Evolutionary conservation across 2,329 filamentous ascomycete species (phyloP).

Genomic region (Sphaerostilbella broomeana): DNA sequence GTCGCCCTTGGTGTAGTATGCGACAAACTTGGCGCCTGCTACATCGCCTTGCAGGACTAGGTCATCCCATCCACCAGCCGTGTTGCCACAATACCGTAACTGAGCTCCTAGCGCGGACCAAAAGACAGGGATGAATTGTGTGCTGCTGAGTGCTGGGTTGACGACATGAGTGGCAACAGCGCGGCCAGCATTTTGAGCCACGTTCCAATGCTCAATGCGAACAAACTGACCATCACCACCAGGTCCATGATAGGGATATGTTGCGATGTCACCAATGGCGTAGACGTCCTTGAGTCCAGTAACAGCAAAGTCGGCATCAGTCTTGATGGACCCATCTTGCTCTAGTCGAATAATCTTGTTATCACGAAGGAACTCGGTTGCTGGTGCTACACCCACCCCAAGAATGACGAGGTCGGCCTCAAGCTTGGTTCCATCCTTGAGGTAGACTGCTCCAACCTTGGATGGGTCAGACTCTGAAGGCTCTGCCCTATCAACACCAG

Average conservation of each 20-base stretch:
- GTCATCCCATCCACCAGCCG: conserved; percentile 72
- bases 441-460: conserved; percentile 70
- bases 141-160: conserved; percentile 49
- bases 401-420: conserved; percentile 87
- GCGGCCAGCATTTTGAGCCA: conserved; percentile 88
- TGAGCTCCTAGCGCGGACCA: conserved; percentile 91
- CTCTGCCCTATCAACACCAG: conserved; percentile 75
- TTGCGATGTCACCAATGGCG: conserved; percentile 91
- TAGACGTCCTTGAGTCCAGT: conserved; percentile 75
- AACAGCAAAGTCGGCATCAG: conserved; percentile 74
- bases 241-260: conserved; percentile 88
- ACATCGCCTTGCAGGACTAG: conserved; percentile 71
- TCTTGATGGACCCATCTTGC: conserved; percentile 77
- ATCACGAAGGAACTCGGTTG: conserved; percentile 72
- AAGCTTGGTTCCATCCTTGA: conserved; percentile 80
- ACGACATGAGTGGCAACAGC: conserved; percentile 72
- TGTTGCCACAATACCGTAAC: conserved; percentile 89
- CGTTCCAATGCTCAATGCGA: conserved; percentile 98
- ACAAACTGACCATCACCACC: conserved; percentile 66
- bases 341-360: conserved; percentile 66
- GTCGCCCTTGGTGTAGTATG: conserved; percentile 83
- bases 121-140: conserved; percentile 86
- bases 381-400: conserved; percentile 80
- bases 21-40: conserved; percentile 74
- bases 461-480: conserved; percentile 60